phyloP scores from a whole-genome alignment of 345 rosid genomes.

The Iberis pinnata region DNA sequence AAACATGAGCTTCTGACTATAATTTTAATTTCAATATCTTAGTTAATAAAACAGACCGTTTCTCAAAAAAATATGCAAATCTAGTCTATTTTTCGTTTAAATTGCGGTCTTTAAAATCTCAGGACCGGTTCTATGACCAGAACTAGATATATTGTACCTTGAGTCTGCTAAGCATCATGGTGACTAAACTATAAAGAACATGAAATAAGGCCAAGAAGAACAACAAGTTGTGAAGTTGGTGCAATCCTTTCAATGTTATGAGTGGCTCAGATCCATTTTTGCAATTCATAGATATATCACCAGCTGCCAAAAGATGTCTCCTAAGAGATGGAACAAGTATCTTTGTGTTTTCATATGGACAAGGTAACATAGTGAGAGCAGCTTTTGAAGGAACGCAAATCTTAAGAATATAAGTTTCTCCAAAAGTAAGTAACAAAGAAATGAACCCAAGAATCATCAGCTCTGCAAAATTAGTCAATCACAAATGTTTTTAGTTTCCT shows the following conservation, averaged over 20 bases:
- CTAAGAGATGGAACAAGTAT: conserved; percentile 40
- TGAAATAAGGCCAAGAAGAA: conserved; percentile 85
- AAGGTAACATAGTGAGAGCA: conserved; percentile 78
- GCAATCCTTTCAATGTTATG: conserved; percentile 61
- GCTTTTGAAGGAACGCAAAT: conserved; percentile 58
- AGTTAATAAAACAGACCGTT: too few relatives aligned
- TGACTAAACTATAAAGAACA: conserved; percentile 55
- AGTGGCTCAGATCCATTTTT: conserved; percentile 50
- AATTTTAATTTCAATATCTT: too few relatives aligned
- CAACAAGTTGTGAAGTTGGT: conserved; percentile 77
- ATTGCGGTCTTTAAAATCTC: too few relatives aligned
- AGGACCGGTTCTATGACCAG: too few relatives aligned
- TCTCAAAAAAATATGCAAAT: too few relatives aligned
- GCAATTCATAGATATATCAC: conserved; percentile 37
- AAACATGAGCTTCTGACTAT: too few relatives aligned
- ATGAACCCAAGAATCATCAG: conserved; percentile 90
- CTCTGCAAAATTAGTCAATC: conserved; percentile 43
- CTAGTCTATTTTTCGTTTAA: too few relatives aligned
- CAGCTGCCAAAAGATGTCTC: conserved; percentile 41
- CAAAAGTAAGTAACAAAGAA: conserved; percentile 72
- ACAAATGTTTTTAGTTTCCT: not conserved
- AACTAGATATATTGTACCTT: conserved; percentile 40
- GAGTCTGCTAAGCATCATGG: conserved; percentile 85
- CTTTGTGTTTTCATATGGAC: conserved; percentile 22
- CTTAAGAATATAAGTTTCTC: conserved; percentile 51